phyloP scores from a whole-genome alignment of 768 basidiomycete genomes.

The Leucosporidium creatinivorum region DNA sequence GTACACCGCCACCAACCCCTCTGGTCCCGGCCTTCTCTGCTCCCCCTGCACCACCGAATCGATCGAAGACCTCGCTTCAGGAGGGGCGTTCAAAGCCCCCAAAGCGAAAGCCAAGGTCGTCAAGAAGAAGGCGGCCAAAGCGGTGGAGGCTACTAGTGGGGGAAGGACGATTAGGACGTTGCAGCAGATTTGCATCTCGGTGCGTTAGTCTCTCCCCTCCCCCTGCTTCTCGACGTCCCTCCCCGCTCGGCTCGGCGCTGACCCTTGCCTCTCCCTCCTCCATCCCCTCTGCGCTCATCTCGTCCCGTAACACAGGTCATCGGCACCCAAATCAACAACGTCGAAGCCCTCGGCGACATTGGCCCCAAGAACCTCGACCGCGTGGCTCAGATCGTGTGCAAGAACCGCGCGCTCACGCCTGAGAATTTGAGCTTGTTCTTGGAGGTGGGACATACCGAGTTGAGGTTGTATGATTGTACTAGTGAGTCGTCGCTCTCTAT shows the following conservation, averaged over 20 bases:
- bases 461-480: conserved; percentile 82
- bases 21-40: conserved; percentile 72
- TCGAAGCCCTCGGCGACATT: conserved; percentile 72
- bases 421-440: conserved; percentile 83
- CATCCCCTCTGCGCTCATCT: not conserved
- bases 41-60: conserved; percentile 70
- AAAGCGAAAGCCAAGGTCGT: conserved; percentile 46
- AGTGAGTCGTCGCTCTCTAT: conserved; percentile 49
- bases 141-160: conserved; percentile 52
- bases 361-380: conserved; percentile 75
- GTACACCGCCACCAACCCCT: conserved; percentile 69
- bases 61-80: conserved; percentile 54
- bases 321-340: conserved; percentile 75
- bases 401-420: conserved; percentile 51
- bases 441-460: conserved; percentile 55
- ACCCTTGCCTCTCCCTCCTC: not conserved
- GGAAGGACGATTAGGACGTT: conserved; percentile 58
- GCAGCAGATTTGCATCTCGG: conserved; percentile 73
- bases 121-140: conserved; percentile 60
- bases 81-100: conserved; percentile 14
- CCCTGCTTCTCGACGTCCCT: not conserved
- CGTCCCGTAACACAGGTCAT: not conserved
- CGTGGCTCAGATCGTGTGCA: conserved; percentile 51
- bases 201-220: conserved; percentile 39
- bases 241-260: not conserved